Evolutionary conservation across 1,284 basidiomycete genomes (phyloP).

Genomic region (Microbotryomycetes sp.): DNA sequence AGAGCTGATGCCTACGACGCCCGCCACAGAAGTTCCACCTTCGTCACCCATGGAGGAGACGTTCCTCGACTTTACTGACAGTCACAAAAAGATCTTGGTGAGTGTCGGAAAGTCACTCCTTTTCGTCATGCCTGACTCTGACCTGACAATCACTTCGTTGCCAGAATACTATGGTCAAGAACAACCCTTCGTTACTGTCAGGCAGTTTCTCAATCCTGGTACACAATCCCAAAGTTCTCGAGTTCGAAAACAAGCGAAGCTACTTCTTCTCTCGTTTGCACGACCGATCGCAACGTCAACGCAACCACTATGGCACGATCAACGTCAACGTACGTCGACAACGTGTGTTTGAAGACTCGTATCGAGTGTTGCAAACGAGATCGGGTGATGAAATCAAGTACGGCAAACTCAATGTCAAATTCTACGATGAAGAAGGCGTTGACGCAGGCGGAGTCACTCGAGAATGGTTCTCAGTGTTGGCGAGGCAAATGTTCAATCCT

Average conservation of each 20-base stretch:
- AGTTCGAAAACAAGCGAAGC: slow-evolving; percentile 99
- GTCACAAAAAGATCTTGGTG: slow-evolving; percentile 78
- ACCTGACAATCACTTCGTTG: neutral
- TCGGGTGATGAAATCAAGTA: slow-evolving; percentile 95
- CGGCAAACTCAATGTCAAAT: slow-evolving; percentile 93
- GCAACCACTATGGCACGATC: slow-evolving; percentile 75
- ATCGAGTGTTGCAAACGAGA: slow-evolving; percentile 81
- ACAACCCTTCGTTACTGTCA: slow-evolving; percentile 91
- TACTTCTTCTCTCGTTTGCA: slow-evolving; percentile 84
- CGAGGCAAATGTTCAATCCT: slow-evolving; percentile 99
- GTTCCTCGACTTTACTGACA: slow-evolving; percentile 90
- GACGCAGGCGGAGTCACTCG: slow-evolving; percentile 94
- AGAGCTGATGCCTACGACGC: slow-evolving; percentile 55
- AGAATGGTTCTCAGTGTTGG: slow-evolving; percentile 71
- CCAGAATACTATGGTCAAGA: slow-evolving; percentile 76
- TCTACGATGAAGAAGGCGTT: slow-evolving; percentile 95
- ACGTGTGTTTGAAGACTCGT: slow-evolving; percentile 81
- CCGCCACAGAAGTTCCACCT: slow-evolving; percentile 52
- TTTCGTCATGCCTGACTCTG: neutral
- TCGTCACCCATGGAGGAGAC: slow-evolving; percentile 62
- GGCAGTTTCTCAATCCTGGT: slow-evolving; percentile 96
- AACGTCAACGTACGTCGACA: slow-evolving; percentile 88
- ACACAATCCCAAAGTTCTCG: slow-evolving; percentile 90
- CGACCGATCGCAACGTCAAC: slow-evolving; percentile 61
- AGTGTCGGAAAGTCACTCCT: slow-evolving; percentile 51